Evolutionary conservation across 345 rosid species (phyloP).

Genomic region (Rhodomyrtus tomentosa): DNA sequence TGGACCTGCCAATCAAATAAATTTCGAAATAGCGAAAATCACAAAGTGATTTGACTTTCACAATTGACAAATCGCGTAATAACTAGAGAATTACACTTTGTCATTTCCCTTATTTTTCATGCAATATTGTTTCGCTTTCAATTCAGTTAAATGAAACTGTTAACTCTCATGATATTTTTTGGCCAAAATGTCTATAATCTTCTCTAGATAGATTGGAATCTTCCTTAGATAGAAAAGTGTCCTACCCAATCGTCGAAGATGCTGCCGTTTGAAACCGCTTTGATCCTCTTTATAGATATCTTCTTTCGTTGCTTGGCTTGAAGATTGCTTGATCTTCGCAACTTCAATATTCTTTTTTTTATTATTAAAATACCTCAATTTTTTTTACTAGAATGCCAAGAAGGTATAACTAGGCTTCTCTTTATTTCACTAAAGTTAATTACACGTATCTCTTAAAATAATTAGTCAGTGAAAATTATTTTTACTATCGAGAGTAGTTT

Average conservation of each 20-base stretch:
- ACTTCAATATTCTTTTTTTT: background rate
- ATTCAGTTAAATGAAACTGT: background rate
- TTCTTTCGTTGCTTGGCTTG: background rate
- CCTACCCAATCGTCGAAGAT: background rate
- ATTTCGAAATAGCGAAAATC: no score
- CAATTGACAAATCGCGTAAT: background rate
- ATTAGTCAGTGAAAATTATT: no score
- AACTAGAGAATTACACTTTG: background rate
- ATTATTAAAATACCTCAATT: accelerated
- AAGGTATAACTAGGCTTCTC: background rate
- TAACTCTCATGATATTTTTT: background rate
- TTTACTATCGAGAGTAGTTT: no score
- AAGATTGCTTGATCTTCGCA: background rate
- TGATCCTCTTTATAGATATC: background rate
- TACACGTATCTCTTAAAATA: no score
- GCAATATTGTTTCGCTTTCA: background rate
- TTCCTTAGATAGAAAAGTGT: background rate
- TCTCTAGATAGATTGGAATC: background rate
- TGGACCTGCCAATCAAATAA: no score
- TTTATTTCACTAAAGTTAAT: no score
- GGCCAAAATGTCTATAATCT: background rate
- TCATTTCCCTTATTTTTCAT: background rate
- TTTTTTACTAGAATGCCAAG: background rate
- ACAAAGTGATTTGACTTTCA: no score
- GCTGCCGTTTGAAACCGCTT: background rate